phyloP scores from a whole-genome alignment of 345 rosid genomes.

The Hibiscus tridactylites region DNA sequence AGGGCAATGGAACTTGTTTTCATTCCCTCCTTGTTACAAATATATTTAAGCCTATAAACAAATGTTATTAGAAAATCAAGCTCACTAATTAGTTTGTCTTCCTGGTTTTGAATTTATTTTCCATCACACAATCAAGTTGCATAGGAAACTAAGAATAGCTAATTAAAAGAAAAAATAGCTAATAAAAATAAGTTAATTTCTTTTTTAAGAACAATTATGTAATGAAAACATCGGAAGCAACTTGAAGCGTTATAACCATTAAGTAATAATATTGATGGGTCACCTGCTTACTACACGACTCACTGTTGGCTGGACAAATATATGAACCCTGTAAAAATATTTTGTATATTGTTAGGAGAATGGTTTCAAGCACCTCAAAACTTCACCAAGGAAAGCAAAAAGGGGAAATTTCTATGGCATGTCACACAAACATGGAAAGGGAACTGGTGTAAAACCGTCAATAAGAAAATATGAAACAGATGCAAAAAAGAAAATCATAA shows the following conservation, averaged over 20 bases:
- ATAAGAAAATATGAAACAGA: not conserved
- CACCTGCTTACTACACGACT: conserved; percentile 90
- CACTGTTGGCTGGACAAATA: conserved; percentile 83
- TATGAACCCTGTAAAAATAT: conserved; percentile 65
- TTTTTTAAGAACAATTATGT: not conserved
- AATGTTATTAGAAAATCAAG: not conserved
- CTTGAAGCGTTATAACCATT: not conserved
- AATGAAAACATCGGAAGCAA: conserved; percentile 3
- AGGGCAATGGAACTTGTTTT: conserved; percentile 79
- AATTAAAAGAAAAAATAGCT: not conserved
- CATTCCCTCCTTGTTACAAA: conserved; percentile 81
- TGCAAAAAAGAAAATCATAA: not conserved
- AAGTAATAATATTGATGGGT: not conserved
- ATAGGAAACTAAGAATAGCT: not conserved
- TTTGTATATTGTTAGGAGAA: conserved; percentile 1
- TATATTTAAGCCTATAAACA: conserved; percentile 63
- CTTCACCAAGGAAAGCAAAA: not conserved
- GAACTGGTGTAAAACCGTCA: not conserved
- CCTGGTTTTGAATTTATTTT: not conserved
- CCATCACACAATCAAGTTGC: not conserved
- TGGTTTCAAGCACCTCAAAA: not conserved
- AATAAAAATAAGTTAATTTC: not conserved
- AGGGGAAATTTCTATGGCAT: not conserved
- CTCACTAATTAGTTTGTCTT: not conserved
- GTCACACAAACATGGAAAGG: not conserved